These are phyloP conservation scores for Coemansia sp. DNA, from an alignment of 192 early-diverging fungal species.

Conservation along the genomic window DNA sequence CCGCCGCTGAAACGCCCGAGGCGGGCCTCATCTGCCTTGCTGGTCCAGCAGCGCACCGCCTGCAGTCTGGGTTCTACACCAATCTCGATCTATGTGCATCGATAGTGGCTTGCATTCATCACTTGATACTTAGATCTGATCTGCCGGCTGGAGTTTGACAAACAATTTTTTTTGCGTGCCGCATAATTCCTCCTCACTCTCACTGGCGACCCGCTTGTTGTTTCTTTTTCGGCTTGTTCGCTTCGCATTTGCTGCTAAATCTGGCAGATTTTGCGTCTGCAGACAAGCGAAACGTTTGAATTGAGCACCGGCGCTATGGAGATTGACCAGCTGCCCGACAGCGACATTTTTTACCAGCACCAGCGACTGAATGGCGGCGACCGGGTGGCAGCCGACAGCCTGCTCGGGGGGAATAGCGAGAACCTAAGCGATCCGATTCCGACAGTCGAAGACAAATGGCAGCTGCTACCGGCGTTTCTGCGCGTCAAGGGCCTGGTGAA, in stretches of 20 bases:
- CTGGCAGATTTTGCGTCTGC: too few relatives aligned
- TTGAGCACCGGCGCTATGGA: too few relatives aligned
- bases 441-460: slow-evolving; percentile 86
- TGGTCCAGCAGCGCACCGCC: too few relatives aligned
- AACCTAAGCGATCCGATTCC: slow-evolving; percentile 40
- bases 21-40: too few relatives aligned
- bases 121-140: too few relatives aligned
- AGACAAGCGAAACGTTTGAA: too few relatives aligned
- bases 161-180: neutral
- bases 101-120: too few relatives aligned
- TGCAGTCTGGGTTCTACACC: too few relatives aligned
- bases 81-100: too few relatives aligned
- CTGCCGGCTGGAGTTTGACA: too few relatives aligned
- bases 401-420: slow-evolving; percentile 17
- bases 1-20: too few relatives aligned
- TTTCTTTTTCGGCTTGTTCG: neutral
- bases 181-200: neutral
- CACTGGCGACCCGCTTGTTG: neutral
- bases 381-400: slow-evolving; percentile 11
- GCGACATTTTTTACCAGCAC: slow-evolving; percentile 14
- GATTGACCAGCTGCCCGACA: slow-evolving; percentile 1
- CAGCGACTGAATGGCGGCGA: slow-evolving; percentile 12
- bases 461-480: slow-evolving; percentile 92
- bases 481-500: slow-evolving; percentile 97
- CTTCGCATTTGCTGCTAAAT: neutral